A percentile compares a stretch with the other conserved stretches of the same genome.
phyloP scores from a whole-genome alignment of 2,329 filamentous ascomycete species.

The Aspergillus sp. region DNA sequence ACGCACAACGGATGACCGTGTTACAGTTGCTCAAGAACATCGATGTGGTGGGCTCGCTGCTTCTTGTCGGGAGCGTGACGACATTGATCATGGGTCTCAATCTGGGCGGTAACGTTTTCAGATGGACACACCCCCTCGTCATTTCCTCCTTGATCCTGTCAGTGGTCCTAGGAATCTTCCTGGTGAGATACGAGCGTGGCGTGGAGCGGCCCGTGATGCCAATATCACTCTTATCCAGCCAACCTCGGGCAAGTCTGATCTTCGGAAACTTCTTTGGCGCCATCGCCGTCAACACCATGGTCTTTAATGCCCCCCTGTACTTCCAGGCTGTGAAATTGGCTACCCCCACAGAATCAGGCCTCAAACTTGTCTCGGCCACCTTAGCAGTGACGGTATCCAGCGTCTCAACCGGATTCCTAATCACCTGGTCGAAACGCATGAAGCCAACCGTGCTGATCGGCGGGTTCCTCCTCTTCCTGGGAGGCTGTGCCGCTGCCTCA shows the following conservation, averaged over 20 bases:
- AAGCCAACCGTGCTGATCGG: constrained; percentile 58
- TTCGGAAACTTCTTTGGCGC: constrained; percentile 50
- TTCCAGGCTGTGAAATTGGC: constrained; percentile 71
- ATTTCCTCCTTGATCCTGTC: constrained; percentile 42
- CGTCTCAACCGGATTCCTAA: constrained; percentile 57
- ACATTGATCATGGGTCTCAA: constrained; percentile 49
- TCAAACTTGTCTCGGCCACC: constrained; percentile 63
- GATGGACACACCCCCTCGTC: constrained; percentile 49
- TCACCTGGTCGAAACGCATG: constrained; percentile 55
- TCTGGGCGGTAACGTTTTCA: constrained; percentile 48
- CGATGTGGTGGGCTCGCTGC: constrained; percentile 45
- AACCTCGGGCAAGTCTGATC: constrained; percentile 45
- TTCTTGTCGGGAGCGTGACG: constrained; percentile 44
- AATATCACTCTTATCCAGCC: constrained; percentile 41
- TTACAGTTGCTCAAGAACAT: constrained; percentile 44
- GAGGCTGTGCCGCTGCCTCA: constrained; percentile 46
- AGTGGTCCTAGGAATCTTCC: constrained; percentile 29
- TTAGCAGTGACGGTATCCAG: constrained; percentile 52
- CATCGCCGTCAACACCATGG: constrained; percentile 50
- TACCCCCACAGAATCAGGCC: constrained; percentile 65
- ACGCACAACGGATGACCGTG: constrained; percentile 35
- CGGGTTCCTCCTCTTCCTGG: constrained; percentile 44
- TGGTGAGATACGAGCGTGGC: constrained; percentile 38
- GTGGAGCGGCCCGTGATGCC: constrained; percentile 49
- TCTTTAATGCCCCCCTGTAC: constrained; percentile 70